Evolutionary conservation across 1,284 basidiomycete species (phyloP), one percentile per base, ranked within the genome.

Genomic region (Sporisorium graminicola): DNA sequence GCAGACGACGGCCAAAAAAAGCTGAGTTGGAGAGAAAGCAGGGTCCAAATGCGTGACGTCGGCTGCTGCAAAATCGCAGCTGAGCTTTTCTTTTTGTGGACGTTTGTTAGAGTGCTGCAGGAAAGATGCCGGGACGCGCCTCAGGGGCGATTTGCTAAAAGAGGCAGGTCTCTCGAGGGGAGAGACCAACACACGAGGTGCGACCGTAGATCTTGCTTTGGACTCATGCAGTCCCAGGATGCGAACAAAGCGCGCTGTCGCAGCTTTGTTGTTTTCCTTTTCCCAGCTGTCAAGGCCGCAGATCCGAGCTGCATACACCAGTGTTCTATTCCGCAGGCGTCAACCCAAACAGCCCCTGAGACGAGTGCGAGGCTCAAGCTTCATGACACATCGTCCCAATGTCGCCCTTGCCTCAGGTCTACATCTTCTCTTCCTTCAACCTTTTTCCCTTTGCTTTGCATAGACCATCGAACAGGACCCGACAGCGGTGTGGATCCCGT

Each of bases 181-280:
- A 40, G 61, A 70, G 58, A 65, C 67, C 67, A 70, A 70, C 67
- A 70, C 54, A 46, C n/a, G n/a, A n/a, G n/a, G n/a, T n/a, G n/a
- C n/a, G n/a, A n/a, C n/a, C n/a, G n/a, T n/a, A n/a, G n/a, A n/a
- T n/a, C n/a, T n/a, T n/a, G n/a, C n/a, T n/a, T n/a, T n/a, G n/a
- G n/a, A n/a, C n/a, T n/a, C n/a, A n/a, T n/a, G n/a, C n/a, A n/a
- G n/a, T n/a, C n/a, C n/a, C n/a, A n/a, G n/a, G n/a, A n/a, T n/a
- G n/a, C n/a, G n/a, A n/a, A n/a, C n/a, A n/a, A n/a, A n/a, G n/a
- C n/a, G n/a, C n/a, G n/a, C n/a, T n/a, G n/a, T n/a, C n/a, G n/a
- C n/a, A n/a, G n/a, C n/a, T n/a, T n/a, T 27, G 37, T 40, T 49
- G 47, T 49, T 37, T 31, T 42, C 7, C 54, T 44, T 57, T 42